Evolutionary conservation across 2,329 filamentous ascomycete genomes (phyloP), one percentile per base, ranked within the genome.

Genomic region (Cercospora sp.): DNA sequence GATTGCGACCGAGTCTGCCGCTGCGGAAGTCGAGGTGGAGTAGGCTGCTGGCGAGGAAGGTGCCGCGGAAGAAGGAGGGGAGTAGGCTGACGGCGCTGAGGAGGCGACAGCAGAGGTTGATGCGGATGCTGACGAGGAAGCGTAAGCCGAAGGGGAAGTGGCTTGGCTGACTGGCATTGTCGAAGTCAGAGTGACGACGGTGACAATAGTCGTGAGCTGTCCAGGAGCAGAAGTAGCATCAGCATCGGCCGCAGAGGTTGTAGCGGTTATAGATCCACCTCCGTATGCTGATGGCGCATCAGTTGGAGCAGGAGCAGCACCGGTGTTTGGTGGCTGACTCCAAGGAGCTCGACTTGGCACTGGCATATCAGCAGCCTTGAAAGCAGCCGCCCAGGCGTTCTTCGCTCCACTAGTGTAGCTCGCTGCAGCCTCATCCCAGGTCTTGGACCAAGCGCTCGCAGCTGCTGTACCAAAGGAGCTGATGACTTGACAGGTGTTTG

Each of bases 401-500:
- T 65, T 64, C 5, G 69, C 66, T 9, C 61, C 67, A n/a, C 66
- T 55, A 0, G 71, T 63, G 61, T 73, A 73, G 1, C 63, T 66
- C 13, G 68, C 64, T 2, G 70, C 68, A 12, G 69, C 71, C 12
- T 64, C 57, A 30, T 63, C 63, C 33, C 67, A 70, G 13, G 48
- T 55, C 3, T 63, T 59, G 20, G 66, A 65, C 13, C 63, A 66
- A 26, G 68, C 60, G 5, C 68, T 69, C 30, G 71, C 71, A 61
- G 71, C 69, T 6, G 68, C 68, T 13, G 67, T 36, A 10, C 71
- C 71, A 64, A 73, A 73, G 12, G 59, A 66, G 66, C 62, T 68
- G 9, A 71, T 66, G 7, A 68, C 69, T 30, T 64, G 65, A 66
- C 73, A 74, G 51, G 60, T 69, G 31, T 72, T 71, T 18, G 74